phyloP scores from a whole-genome alignment of 352 stramenopile genomes.

The Phytophthora kernoviae region DNA sequence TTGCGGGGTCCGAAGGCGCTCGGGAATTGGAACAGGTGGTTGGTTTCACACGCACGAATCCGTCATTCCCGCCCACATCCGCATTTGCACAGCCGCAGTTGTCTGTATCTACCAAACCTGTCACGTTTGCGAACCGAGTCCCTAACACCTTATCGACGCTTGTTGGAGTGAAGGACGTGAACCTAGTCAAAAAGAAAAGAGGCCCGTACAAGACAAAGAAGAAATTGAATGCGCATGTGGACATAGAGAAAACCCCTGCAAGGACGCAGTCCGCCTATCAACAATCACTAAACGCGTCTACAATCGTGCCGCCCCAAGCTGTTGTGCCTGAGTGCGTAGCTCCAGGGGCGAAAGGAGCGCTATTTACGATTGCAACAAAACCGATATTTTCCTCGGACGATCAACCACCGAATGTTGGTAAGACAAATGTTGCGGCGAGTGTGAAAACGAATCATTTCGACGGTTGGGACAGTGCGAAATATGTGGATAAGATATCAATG shows the following conservation, averaged over 20 bases:
- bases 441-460: conserved; percentile 1
- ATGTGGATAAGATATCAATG: conserved; percentile 1
- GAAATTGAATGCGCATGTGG: neutral
- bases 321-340: conserved; percentile 4
- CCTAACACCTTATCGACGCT: no score
- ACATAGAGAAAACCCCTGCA: neutral
- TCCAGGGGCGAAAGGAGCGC: conserved; percentile 3
- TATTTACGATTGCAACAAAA: conserved; percentile 1
- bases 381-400: neutral
- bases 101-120: neutral
- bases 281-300: neutral
- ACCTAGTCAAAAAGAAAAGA: conserved; percentile 4
- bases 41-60: neutral
- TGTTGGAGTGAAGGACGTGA: neutral
- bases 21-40: conserved; percentile 20
- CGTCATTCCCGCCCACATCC: neutral
- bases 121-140: neutral
- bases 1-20: conserved; percentile 27
- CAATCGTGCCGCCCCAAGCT: neutral
- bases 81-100: neutral
- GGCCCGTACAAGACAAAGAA: conserved; percentile 17
- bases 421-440: neutral
- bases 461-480: neutral
- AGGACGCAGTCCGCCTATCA: neutral
- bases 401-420: neutral